These are phyloP conservation scores for Candida parachauliodes DNA, from an alignment of 805 yeast species.

Conservation along the genomic window DNA sequence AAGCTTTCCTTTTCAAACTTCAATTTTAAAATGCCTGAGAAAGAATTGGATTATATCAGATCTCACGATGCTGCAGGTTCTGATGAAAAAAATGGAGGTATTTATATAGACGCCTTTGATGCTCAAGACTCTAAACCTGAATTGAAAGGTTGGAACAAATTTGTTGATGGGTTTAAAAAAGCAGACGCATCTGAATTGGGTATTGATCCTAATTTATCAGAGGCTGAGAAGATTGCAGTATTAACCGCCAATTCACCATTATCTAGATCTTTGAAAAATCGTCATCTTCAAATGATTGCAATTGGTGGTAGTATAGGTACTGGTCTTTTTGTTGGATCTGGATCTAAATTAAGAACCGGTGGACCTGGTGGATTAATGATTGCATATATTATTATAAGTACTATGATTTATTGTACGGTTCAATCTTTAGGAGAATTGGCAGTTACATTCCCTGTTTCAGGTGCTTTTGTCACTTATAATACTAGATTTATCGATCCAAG, in stretches of 20 bases:
- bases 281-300: constrained; percentile 81
- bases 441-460: constrained; percentile 59
- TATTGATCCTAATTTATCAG: constrained; percentile 29
- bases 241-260: constrained; percentile 47
- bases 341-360: constrained; percentile 54
- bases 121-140: constrained; percentile 15
- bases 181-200: constrained; percentile 37
- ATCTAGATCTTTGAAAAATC: constrained; percentile 49
- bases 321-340: constrained; percentile 76
- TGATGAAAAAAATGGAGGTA: constrained; percentile 30
- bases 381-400: constrained; percentile 54
- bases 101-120: constrained; percentile 12
- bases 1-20: background rate
- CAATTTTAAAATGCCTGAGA: constrained; percentile 29
- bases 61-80: constrained; percentile 33
- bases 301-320: constrained; percentile 83
- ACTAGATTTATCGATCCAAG: constrained; percentile 56
- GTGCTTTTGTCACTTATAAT: constrained; percentile 61
- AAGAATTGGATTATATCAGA: constrained; percentile 39
- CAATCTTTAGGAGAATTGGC: constrained; percentile 56
- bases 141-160: constrained; percentile 20
- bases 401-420: constrained; percentile 57
- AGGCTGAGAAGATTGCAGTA: constrained; percentile 30
- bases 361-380: constrained; percentile 70
- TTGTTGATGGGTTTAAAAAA: constrained; percentile 30